These are phyloP conservation scores for Kingdonia uniflora DNA, from an alignment of 164 flowering plant genomes.

Conservation along the genomic window DNA sequence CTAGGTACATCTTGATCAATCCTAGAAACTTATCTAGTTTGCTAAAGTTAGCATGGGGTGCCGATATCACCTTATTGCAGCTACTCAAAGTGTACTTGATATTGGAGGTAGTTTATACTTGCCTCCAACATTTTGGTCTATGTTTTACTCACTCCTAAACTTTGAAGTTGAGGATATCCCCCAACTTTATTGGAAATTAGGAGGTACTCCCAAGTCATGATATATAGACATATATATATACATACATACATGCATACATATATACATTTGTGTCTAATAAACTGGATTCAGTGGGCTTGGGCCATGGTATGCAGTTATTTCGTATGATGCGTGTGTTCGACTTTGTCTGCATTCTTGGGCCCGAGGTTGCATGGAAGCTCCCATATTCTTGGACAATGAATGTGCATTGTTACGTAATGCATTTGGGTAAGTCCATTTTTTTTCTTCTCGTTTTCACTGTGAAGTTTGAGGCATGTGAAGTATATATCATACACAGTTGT, in stretches of 20 bases:
- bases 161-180: no score
- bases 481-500: background rate
- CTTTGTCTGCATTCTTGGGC: slow-evolving; percentile 96
- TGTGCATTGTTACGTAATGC: slow-evolving; percentile 64
- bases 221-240: no score
- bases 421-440: slow-evolving; percentile 51
- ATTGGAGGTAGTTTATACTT: no score
- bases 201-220: no score
- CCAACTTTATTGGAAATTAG: no score
- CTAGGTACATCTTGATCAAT: slow-evolving; percentile 38
- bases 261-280: background rate
- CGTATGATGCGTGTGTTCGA: slow-evolving; percentile 94
- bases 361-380: slow-evolving; percentile 75
- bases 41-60: no score
- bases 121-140: no score
- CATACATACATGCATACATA: no score
- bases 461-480: background rate
- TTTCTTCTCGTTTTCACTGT: no score
- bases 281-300: slow-evolving; percentile 52
- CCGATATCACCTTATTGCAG: no score
- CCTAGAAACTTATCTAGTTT: background rate
- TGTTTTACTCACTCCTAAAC: no score
- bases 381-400: slow-evolving; percentile 79
- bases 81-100: no score
- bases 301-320: slow-evolving; percentile 77